Evolutionary conservation across 2,329 filamentous ascomycete genomes (phyloP).

Genomic region (Botryotinia calthae): DNA sequence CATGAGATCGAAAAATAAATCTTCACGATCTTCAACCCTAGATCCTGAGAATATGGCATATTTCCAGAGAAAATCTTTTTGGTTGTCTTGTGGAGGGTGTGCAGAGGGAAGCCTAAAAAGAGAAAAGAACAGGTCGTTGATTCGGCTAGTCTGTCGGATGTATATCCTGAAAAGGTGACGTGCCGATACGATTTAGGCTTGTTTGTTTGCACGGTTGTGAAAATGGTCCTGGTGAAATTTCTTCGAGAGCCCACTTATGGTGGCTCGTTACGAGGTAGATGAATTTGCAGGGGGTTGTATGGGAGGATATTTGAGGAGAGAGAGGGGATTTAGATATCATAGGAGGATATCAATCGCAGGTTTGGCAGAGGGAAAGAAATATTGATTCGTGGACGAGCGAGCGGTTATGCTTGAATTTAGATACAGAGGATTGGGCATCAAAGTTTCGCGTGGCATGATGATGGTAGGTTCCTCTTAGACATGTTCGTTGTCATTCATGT

Average conservation of each 20-base stretch:
- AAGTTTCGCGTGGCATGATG: neutral
- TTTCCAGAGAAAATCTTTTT: neutral
- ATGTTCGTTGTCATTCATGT: neutral
- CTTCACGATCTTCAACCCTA: neutral
- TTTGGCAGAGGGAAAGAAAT: no score
- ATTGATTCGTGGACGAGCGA: neutral
- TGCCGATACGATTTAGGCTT: neutral
- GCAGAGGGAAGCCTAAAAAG: neutral
- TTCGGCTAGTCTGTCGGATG: neutral
- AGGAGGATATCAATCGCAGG: neutral
- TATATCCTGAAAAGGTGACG: neutral
- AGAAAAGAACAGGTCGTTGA: neutral
- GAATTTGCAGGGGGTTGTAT: neutral
- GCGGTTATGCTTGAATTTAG: neutral
- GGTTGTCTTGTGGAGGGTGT: neutral
- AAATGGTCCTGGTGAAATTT: neutral
- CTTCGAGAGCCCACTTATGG: neutral
- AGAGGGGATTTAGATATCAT: neutral
- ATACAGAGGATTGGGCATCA: neutral
- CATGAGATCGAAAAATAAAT: neutral
- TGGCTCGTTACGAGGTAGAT: neutral
- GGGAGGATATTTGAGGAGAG: neutral
- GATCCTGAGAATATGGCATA: neutral
- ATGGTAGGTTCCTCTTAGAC: neutral
- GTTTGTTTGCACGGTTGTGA: neutral